Evolutionary conservation across 208 protist genomes (phyloP).

Genomic region (Leishmania braziliensis): DNA sequence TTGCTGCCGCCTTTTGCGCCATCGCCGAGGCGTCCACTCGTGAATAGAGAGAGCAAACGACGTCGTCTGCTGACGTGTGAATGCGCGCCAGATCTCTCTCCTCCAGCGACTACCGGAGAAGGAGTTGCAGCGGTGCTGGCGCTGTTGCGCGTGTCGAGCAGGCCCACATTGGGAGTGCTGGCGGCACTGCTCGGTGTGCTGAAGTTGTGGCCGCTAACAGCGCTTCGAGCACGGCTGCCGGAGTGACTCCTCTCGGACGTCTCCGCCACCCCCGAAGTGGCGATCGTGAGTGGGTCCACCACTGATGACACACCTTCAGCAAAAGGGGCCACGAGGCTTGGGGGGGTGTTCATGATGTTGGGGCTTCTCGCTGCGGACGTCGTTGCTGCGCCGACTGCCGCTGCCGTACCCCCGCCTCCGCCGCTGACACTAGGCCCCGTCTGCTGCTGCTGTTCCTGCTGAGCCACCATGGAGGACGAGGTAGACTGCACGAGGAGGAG

Average conservation of each 20-base stretch:
- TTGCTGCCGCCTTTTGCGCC: not conserved
- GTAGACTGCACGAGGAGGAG: constrained; percentile 39
- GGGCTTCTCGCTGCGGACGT: not conserved
- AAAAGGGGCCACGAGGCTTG: not conserved
- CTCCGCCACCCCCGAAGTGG: not conserved
- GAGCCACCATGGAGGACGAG: constrained; percentile 48
- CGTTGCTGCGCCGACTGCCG: constrained; percentile 2
- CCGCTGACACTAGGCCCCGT: not conserved
- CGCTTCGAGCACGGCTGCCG: constrained; percentile 2
- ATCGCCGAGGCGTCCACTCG: constrained; percentile 25
- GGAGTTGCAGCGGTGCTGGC: not conserved
- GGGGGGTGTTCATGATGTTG: not conserved
- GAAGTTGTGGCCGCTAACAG: not conserved
- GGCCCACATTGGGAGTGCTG: not conserved
- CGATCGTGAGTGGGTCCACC: not conserved
- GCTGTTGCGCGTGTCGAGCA: not conserved
- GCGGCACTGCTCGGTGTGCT: constrained; percentile 5
- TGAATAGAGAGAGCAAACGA: constrained; percentile 34
- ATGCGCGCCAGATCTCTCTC: not conserved
- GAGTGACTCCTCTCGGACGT: not conserved
- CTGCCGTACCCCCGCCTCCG: constrained; percentile 3
- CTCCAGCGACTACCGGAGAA: not conserved
- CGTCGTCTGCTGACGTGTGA: constrained; percentile 10
- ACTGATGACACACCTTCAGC: not conserved
- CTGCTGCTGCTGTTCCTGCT: constrained; percentile 30